Evolutionary conservation across 1,284 basidiomycete genomes (phyloP), one percentile per base, ranked within the genome.

Genomic region (Sanghuangporus weigelae): DNA sequence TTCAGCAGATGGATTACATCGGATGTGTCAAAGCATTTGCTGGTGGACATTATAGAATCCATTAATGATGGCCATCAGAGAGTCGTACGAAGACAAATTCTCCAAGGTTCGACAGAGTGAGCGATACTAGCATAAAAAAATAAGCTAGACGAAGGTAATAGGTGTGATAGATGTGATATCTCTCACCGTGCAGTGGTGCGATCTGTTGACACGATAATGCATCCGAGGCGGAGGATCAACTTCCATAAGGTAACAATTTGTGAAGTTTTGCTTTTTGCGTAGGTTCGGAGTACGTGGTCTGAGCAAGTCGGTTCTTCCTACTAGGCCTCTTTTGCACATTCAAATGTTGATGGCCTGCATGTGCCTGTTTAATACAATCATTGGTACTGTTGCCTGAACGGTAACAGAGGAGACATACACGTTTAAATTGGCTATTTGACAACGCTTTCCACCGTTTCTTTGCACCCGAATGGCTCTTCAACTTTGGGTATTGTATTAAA

Each of bases 371-470:
- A 23, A 39, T 63, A 16, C 21, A 42, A 56, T 57, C 36, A 60
- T 59, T 54, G 60, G 14, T 51, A 35, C 31, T 10, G 36, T 36
- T 36, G 14, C 19, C 36, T 7, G 49, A 49, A 21, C 36, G 8
- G 11, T 44, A 23, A 36, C 26, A 2, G 46, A 50, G 51, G 67
- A 64, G 21, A 75, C 85, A 57, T 69, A 92, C 90, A 65, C 90
- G 87, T 79, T 92, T 92, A 78, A 92, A 92, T n/a, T 78, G 72
- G 38, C 88, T 85, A 26, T 82, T 85, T 16, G 82, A 81, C 44
- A 92, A 75, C 1, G 87, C 85, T 66, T 82, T 78, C 89, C 89
- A 92, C 68, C 90, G 77, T 74, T 92, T 92, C 78, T 91, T 92
- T n/a, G 90, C 82, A 10, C 90, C 90, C 3, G 82, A 85, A 72